Base-by-base conservation (phyloP, 2,329 filamentous ascomycete genomes). In the Decorospora gaudefroyi region DNA sequence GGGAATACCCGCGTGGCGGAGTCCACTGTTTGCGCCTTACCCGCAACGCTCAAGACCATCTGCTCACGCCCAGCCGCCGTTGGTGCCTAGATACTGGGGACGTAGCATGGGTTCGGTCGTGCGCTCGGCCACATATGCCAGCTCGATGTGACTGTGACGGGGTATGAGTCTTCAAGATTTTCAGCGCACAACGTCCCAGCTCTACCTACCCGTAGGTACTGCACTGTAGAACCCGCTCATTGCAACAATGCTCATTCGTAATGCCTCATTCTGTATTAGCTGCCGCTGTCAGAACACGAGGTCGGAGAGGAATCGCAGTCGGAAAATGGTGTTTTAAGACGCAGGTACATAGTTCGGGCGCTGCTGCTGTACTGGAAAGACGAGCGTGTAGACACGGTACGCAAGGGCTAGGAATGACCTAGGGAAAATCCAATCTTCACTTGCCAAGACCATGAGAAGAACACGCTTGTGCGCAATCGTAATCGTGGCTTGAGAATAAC, bases 1-100 rank as follows among this genome's bases (percentile, higher is more conserved):
- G 49, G 54, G 54, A 49, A 53, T 51, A 57, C 53, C 61, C 51
- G 47, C 55, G 64, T 48, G 59, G 58, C 61, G 45, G 49, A 59
- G 60, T 49, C n/a, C n/a, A n/a, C n/a, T n/a, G 49, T 39, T 33
- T 32, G 52, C 45, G 40, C 45, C 34, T 38, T 39, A 46, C 32
- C 51, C 50, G 37, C 39, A n/a, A 37, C 34, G 21, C 34, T 36
- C 37, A 46, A 27, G 31, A 45, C 42, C 31, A 47, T 46, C 27
- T 33, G 42, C 42, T 28, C 13, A 36, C 23, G 45, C 45, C 45
- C 42, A 40, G 29, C 46, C n/a, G n/a, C n/a, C 51, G 44, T 53
- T 51, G 45, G 45, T 52, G 53, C 55, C 55, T 55, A 30, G 19
- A 35, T 32, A 17, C 36, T 42, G 39, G 40, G 39, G 39, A 34